Base-by-base conservation (phyloP, 23 red algal genomes). In the Gracilaria caudata region DNA sequence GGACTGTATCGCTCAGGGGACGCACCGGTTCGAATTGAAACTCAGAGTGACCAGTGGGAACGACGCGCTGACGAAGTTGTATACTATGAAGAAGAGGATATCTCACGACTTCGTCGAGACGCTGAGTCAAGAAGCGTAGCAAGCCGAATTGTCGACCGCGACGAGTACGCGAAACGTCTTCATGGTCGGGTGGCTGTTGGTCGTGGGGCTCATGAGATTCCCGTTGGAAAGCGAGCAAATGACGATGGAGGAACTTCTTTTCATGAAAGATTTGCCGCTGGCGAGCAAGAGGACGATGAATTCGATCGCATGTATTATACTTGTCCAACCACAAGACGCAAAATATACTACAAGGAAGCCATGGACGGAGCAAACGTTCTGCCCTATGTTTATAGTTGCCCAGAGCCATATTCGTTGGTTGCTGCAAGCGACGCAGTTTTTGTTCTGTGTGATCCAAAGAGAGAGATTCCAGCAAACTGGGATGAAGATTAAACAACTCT, bases 331-430 rank as follows among this genome's bases (percentile, higher is more conserved):
- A 94, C 92, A 9, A 70, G 66, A 28, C 78, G 85, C 19, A 58
- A 70, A 55, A 94, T 94, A 28, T 81, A 49, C 54, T 81, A 70
- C 51, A 43, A 75, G 21, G 81, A 86, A 71, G 79, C 80, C 7
- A 84, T 76, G 6, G 77, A 87, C 37, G 90, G 90, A 57, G 92
- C 75, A 33, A 94, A 87, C 41, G 84, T 90, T 13, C 70, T 95
- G 20, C 93, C 93, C 40, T 95, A 95, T 55, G 93, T 95, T 32
- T 95, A 90, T 74, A 84, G 78, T 26, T 78, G 81, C 30, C 93
- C 93, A 28, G 93, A 95, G 40, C 85, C 93, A 6, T 89, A 86
- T 30, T 85, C 85, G 5, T 34, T 82, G 2, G 73, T 95, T 38
- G 78, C 73, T 29, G 29, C 85, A 7, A 89, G 77, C 71, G 93